These are phyloP conservation scores for Teunomyces pallodes DNA, from an alignment of 805 yeast species.

Conservation along the genomic window DNA sequence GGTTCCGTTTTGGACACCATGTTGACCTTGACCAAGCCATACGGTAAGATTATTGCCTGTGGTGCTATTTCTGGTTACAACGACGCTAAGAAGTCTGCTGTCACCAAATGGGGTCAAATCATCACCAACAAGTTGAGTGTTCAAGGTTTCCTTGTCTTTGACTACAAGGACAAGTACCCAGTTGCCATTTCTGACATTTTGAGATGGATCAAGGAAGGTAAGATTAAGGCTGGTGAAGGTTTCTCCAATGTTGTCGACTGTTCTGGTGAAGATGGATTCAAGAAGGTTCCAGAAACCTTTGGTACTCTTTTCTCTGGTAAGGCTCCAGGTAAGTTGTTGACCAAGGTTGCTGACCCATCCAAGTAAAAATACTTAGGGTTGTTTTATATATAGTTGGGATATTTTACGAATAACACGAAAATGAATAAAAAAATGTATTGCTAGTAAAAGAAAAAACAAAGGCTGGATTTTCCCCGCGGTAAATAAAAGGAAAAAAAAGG, in stretches of 20 bases:
- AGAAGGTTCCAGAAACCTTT: slow-evolving; percentile 48
- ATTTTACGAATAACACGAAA: background rate
- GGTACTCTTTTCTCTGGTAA: slow-evolving; percentile 46
- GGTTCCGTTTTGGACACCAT: slow-evolving; percentile 54
- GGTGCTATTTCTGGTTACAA: slow-evolving; percentile 64
- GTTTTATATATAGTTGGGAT: background rate
- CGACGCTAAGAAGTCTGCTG: background rate
- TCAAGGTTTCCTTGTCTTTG: slow-evolving; percentile 53
- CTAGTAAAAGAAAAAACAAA: background rate
- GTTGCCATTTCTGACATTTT: slow-evolving; percentile 36
- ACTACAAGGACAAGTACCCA: slow-evolving; percentile 36
- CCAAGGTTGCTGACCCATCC: slow-evolving; percentile 29
- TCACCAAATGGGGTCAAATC: slow-evolving; percentile 38
- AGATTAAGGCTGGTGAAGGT: slow-evolving; percentile 25
- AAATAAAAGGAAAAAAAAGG: background rate
- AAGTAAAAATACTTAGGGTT: background rate
- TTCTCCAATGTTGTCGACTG: slow-evolving; percentile 14
- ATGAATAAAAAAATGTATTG: background rate
- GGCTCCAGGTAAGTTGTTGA: slow-evolving; percentile 49
- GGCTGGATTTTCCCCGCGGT: background rate
- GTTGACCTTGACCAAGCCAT: slow-evolving; percentile 33
- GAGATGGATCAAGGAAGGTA: slow-evolving; percentile 39
- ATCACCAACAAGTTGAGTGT: slow-evolving; percentile 51
- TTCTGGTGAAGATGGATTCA: slow-evolving; percentile 18
- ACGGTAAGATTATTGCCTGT: slow-evolving; percentile 52